phyloP scores from a whole-genome alignment of 768 basidiomycete species.

The Pisolithus sp. region DNA sequence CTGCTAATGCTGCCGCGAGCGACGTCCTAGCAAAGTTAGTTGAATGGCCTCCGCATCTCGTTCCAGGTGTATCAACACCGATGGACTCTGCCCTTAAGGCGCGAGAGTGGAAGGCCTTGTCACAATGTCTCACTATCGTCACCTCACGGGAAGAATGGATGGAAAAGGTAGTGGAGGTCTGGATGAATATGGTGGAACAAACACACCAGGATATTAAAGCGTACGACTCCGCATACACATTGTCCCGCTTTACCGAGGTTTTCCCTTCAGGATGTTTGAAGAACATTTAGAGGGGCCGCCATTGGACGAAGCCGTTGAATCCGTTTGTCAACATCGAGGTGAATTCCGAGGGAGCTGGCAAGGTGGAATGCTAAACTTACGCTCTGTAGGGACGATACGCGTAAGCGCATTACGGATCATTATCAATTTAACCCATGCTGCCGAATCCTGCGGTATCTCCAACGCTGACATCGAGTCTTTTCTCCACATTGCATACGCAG shows the following conservation, averaged over 20 bases:
- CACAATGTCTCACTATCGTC: conserved; percentile 17
- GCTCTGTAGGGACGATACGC: conserved; percentile 14
- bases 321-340: neutral
- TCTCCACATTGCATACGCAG: conserved; percentile 19
- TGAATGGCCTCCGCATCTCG: conserved; percentile 11
- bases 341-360: neutral
- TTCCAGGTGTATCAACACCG: conserved; percentile 20
- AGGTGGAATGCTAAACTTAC: neutral
- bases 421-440: conserved; percentile 19
- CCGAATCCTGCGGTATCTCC: conserved; percentile 13
- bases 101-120: conserved; percentile 20
- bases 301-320: neutral
- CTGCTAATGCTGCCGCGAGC: conserved; percentile 16
- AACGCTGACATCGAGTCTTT: conserved; percentile 23
- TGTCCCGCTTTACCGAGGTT: no score
- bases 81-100: conserved; percentile 6
- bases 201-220: conserved; percentile 12
- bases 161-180: conserved; percentile 19
- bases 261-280: neutral
- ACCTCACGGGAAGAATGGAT: conserved; percentile 23
- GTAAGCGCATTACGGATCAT: conserved; percentile 22
- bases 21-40: conserved; percentile 23
- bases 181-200: conserved; percentile 24
- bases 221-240: conserved; percentile 6
- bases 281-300: no score